phyloP scores from a whole-genome alignment of 352 stramenopile species.

The Phytophthora pistaciae region DNA sequence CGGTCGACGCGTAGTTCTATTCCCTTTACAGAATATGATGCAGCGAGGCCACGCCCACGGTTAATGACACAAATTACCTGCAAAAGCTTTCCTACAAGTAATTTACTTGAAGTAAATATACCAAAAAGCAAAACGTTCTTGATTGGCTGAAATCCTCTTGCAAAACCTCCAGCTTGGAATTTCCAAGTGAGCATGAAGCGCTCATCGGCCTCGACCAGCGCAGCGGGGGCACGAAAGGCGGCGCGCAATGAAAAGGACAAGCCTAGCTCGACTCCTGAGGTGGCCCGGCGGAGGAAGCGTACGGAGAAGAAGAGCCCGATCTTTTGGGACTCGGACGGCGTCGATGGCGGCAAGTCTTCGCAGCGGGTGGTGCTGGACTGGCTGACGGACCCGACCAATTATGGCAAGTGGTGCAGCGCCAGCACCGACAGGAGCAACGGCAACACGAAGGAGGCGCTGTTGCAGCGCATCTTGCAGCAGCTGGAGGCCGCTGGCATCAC shows the following conservation, averaged over 20 bases:
- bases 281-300: background rate
- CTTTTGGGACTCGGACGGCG: background rate
- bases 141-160: no score
- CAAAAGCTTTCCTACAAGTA: no score
- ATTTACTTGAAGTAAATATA: no score
- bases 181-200: background rate
- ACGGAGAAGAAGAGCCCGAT: background rate
- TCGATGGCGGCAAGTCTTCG: background rate
- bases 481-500: background rate
- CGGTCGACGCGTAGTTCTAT: no score
- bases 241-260: background rate
- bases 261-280: no score
- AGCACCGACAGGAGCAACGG: background rate
- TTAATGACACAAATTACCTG: no score
- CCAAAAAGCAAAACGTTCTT: no score
- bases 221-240: background rate
- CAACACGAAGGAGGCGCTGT: background rate
- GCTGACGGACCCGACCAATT: background rate
- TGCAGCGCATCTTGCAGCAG: background rate
- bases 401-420: background rate
- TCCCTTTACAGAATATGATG: no score
- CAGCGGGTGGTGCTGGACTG: background rate
- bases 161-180: no score
- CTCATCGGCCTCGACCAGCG: no score
- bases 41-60: no score